Percentiles rank a stretch among this genome's conserved stretches.
Evolutionary conservation across 768 basidiomycete species (phyloP).

Genomic region (Sarcodon aspratus): DNA sequence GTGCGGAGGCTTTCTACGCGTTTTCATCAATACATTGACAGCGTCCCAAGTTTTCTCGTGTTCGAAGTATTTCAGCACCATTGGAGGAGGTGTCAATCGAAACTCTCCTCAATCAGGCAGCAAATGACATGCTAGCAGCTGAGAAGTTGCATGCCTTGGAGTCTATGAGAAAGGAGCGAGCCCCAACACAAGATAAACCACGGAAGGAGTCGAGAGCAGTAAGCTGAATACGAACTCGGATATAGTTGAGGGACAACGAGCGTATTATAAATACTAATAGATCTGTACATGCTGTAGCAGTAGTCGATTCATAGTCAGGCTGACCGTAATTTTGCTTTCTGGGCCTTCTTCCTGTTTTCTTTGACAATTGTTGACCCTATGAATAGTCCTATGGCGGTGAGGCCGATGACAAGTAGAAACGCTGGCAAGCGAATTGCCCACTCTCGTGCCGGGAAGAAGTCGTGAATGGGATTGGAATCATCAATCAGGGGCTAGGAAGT

Average conservation of each 20-base stretch:
- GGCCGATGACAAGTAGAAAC: constrained; percentile 68
- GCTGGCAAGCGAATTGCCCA: constrained; percentile 89
- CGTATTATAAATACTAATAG: background rate
- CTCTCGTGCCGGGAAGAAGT: constrained; percentile 78
- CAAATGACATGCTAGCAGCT: constrained; percentile 52
- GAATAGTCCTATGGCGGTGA: constrained; percentile 73
- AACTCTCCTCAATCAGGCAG: constrained; percentile 42
- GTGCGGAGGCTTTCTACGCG: constrained; percentile 18
- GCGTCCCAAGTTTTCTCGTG: constrained; percentile 36
- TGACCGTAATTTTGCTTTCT: constrained; percentile 47
- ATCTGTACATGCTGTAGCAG: too few species aligned
- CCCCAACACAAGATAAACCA: background rate
- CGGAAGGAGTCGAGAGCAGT: constrained; percentile 2
- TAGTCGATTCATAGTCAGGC: constrained; percentile 31
- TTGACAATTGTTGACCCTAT: constrained; percentile 66
- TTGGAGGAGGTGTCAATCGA: constrained; percentile 32
- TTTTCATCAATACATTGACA: constrained; percentile 2
- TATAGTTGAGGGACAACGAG: background rate
- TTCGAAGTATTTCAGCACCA: constrained; percentile 39
- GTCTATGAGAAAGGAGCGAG: constrained; percentile 12
- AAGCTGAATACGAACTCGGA: background rate
- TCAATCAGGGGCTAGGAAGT: constrained; percentile 72
- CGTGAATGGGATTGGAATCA: constrained; percentile 56
- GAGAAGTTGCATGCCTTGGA: constrained; percentile 57
- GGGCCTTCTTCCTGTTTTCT: constrained; percentile 60